Conservation (phyloP, 495 filamentous ascomycete species). For the Podospora didyma region DNA sequence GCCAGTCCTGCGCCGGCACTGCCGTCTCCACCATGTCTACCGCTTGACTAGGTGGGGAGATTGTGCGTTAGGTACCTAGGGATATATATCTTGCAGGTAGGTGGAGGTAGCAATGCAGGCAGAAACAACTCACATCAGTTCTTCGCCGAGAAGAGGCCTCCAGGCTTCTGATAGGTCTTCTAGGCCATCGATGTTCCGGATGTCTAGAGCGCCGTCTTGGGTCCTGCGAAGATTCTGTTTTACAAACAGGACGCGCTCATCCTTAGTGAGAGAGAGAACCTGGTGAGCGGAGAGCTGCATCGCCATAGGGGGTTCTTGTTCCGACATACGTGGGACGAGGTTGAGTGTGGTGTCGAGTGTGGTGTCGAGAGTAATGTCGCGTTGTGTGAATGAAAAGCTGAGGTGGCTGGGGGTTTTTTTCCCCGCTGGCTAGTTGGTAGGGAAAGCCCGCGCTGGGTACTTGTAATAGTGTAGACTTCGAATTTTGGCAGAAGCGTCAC, state of each 20-base stretch:
- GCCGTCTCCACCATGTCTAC: background rate
- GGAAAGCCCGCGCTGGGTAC: too few relatives aligned
- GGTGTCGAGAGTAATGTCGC: too few relatives aligned
- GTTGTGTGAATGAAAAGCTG: too few relatives aligned
- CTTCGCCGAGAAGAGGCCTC: background rate
- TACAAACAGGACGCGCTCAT: background rate
- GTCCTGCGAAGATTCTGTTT: background rate
- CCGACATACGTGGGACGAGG: background rate
- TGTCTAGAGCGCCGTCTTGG: background rate
- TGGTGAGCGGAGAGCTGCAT: background rate
- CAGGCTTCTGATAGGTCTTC: background rate
- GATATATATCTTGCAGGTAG: too few relatives aligned
- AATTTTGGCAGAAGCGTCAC: too few relatives aligned
- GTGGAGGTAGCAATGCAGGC: background rate
- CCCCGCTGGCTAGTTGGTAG: too few relatives aligned
- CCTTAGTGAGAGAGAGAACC: background rate
- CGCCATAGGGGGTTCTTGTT: background rate
- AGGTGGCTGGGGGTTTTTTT: too few relatives aligned
- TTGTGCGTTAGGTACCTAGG: background rate
- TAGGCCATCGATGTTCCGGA: background rate
- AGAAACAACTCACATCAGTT: background rate
- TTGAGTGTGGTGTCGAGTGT: background rate
- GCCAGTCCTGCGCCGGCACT: background rate
- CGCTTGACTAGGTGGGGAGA: background rate
- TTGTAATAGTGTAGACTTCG: too few relatives aligned